Evolutionary conservation across 441 rosid species (phyloP), one percentile per base, ranked within the genome.

Genomic region (Eruca vesicaria): DNA sequence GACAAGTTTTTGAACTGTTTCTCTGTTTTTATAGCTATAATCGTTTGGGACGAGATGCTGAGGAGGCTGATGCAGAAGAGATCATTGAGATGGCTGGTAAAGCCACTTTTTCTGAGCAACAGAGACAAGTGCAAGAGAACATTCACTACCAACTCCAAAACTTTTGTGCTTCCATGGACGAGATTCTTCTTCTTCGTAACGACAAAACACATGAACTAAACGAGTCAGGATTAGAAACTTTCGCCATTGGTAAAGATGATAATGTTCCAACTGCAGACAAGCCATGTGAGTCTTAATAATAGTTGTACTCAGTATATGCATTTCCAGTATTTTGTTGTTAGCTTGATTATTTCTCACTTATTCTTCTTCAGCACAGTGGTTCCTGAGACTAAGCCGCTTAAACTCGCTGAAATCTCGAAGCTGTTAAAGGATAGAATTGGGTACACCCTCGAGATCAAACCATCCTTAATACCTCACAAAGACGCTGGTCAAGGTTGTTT

Each of bases 401-500:
- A 78, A 69, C 74, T 57, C 21, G 19, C 71, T 9, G 93, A 90
- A 81, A 80, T 92, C 72, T 89, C 94, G 16, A 79, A 70, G 67
- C 84, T 61, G 28, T 78, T 94, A 56, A 87, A 90, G 88, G 93
- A 86, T 84, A 66, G 45, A 19, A 73, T 85, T 55, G 98, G 97
- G 33, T 89, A 83, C 82, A 82, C 89, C 1, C 86, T 90, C 26
- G 80, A 77, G 73, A 57, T 90, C 55, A 89, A 82, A 75, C 88
- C 88, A 72, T 94, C 98, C 7, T 84, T 66, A 69, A 85, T 89
- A 77, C 87, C 88, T 67, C 92, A 89, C 78, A 78, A 86, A 74
- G 97, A 88, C 16, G 95, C 93, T 0, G 90, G 97, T 55, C 87
- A 72, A 64, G 95, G 97, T 69, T 89, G 93, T 74, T 94, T 88